Evolutionary conservation across 225 moss, liverwort and hornwort genomes (phyloP), one percentile per base, ranked within the genome.

Genomic region (Anthoceros angustus): DNA sequence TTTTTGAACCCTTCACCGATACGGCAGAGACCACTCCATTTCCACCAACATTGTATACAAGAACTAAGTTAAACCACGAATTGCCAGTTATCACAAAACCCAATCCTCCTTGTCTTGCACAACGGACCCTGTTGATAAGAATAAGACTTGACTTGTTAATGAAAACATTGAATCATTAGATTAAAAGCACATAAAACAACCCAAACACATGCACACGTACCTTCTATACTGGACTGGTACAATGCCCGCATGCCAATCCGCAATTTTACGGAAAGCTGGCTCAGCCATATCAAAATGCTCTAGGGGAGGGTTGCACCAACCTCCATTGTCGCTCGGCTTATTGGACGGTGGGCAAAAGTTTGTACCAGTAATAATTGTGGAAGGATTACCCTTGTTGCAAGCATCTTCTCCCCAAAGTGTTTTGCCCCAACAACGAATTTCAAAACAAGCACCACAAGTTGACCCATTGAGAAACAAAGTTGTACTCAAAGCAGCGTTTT

Each of bases 41-140:
- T 15, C 81, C 81, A 0, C 61, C 77, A 5, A 81, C 75, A 42
- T 81, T 81, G 64, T 39, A 68, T 9, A 81, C 64, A 12, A 81
- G 75, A 2, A 81, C 70, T 21, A 81, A 63, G 42, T 75, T 81
- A 68, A 82, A 85, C 70, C 70, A 82, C 8, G 67, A 69, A 40
- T 80, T 70, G 1, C 85, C 85, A 24, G 43, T 68, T 11, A 81
- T 50, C 18, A 14, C 64, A 66, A 81, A 81, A 15, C 64, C 68
- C 24, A 81, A 68, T 48, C 77, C 77, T 39, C 81, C 81, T 0
- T 60, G 61, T 26, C 41, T 80, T 39, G 46, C 26, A 62, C 81
- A 81, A 9, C 61, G 20, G 12, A 80, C 80, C 61, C 80, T 80
- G 73, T 40, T 2, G 8, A 39, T 21, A 23, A 21, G 40, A 61